phyloP scores from a whole-genome alignment of 2,329 filamentous ascomycete species.

The Phyllosticta ampelicida region DNA sequence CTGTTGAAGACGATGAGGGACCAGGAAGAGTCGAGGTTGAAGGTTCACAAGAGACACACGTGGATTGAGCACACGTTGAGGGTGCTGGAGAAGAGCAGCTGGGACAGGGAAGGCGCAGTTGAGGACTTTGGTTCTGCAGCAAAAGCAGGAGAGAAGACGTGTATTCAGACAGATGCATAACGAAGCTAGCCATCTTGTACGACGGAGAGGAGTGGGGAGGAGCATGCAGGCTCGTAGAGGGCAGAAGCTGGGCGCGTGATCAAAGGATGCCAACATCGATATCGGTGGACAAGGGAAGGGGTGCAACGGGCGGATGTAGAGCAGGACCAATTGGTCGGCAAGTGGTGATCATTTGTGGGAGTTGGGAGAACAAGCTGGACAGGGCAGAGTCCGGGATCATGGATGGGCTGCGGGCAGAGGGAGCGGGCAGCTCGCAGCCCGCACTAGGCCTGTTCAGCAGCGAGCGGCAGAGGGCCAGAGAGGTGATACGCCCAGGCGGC shows the following conservation, averaged over 20 bases:
- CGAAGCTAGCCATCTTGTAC: background rate
- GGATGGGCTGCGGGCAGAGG: slow-evolving; percentile 2
- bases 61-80: slow-evolving; percentile 49
- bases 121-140: slow-evolving; percentile 47
- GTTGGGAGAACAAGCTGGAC: background rate
- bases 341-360: slow-evolving; percentile 6
- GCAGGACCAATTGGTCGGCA: background rate
- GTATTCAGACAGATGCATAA: background rate
- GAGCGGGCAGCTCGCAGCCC: background rate
- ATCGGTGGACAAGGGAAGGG: background rate
- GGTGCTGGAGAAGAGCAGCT: slow-evolving; percentile 58
- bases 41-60: slow-evolving; percentile 43
- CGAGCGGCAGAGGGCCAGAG: background rate
- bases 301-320: background rate
- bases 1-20: slow-evolving; percentile 49
- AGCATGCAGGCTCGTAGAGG: too few relatives aligned
- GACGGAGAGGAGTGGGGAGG: background rate
- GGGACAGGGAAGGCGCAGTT: slow-evolving; percentile 60
- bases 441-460: slow-evolving; percentile 7
- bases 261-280: slow-evolving; percentile 3
- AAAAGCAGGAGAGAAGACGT: background rate
- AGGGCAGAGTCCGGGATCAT: slow-evolving; percentile 1
- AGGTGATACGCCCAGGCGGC: background rate
- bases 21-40: slow-evolving; percentile 49
- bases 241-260: too few relatives aligned